These are phyloP conservation scores for Tricholoma saponaceum DNA, from an alignment of 768 basidiomycete genomes.

Conservation along the genomic window DNA sequence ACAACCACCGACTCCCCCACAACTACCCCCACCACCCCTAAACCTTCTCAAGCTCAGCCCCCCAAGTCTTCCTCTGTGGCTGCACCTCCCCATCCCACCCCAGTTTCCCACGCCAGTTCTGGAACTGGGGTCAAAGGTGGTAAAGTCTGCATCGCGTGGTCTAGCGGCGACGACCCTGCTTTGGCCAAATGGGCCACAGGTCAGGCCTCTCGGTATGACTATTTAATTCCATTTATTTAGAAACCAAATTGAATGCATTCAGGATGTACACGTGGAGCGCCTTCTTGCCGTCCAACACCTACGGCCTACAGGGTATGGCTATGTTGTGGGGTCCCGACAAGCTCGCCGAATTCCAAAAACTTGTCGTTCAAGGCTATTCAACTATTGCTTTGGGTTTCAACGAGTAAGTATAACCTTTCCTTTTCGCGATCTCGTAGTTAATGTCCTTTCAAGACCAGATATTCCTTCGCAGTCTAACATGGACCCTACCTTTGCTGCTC, in stretches of 20 bases:
- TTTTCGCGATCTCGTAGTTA: neutral
- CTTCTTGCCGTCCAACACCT: constrained; percentile 35
- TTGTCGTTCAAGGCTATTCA: constrained; percentile 50
- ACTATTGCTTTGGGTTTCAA: constrained; percentile 57
- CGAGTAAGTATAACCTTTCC: constrained; percentile 48
- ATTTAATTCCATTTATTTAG: neutral
- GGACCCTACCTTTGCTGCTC: constrained; percentile 41
- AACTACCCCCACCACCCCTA: constrained; percentile 8
- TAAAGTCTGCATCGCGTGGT: constrained; percentile 70
- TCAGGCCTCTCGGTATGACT: constrained; percentile 39
- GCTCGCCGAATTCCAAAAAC: constrained; percentile 38
- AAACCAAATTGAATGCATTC: neutral
- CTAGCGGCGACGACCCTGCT: constrained; percentile 45
- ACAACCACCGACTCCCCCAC: too few relatives aligned
- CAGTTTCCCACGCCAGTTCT: too few relatives aligned
- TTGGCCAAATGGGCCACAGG: constrained; percentile 48
- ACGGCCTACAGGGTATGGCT: constrained; percentile 53
- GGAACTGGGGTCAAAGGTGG: constrained; percentile 24
- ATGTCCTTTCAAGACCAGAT: constrained; percentile 54
- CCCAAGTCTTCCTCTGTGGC: constrained; percentile 15
- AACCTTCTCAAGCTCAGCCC: constrained; percentile 8
- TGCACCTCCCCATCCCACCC: constrained; percentile 14
- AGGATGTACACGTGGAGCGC: constrained; percentile 71
- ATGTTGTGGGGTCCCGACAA: constrained; percentile 72
- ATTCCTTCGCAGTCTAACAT: constrained; percentile 60